Conservation (phyloP, 805 yeast species). For the Yamadazyma sp. region DNA sequence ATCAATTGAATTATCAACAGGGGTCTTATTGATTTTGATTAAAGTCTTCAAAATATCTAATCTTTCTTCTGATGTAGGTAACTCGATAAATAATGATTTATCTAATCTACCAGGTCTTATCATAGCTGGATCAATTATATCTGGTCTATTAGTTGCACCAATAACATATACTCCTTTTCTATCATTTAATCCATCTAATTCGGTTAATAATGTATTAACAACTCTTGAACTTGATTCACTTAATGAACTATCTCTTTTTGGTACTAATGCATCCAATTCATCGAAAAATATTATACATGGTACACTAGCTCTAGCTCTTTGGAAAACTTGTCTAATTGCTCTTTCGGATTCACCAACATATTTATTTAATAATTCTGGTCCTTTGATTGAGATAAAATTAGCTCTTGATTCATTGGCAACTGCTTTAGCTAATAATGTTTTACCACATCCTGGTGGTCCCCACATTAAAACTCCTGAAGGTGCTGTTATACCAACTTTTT, state of each 20-base stretch:
- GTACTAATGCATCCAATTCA: conserved; percentile 94
- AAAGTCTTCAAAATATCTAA: conserved; percentile 79
- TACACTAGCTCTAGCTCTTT: conserved; percentile 85
- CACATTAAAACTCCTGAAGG: conserved; percentile 96
- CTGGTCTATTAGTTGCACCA: conserved; percentile 97
- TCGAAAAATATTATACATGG: conserved; percentile 96
- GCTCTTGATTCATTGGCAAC: conserved; percentile 97
- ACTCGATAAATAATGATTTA: conserved; percentile 85
- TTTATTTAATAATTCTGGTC: conserved; percentile 91
- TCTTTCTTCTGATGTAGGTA: conserved; percentile 78
- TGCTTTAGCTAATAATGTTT: conserved; percentile 92
- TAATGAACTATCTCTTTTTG: conserved; percentile 83
- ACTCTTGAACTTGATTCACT: conserved; percentile 91
- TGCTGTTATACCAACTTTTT: conserved; percentile 88
- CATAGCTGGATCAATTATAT: conserved; percentile 98
- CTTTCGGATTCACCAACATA: conserved; percentile 96
- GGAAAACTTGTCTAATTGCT: conserved; percentile 89
- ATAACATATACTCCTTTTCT: conserved; percentile 90
- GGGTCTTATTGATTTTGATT: conserved; percentile 69
- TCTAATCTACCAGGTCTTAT: conserved; percentile 94
- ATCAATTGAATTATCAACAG: conserved; percentile 62
- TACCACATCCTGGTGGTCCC: conserved; percentile 99
- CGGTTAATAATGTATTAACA: conserved; percentile 91
- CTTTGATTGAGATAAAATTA: conserved; percentile 91
- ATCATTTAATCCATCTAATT: conserved; percentile 91